These are phyloP conservation scores for Noccaea bulbosa DNA, from an alignment of 345 rosid genomes.

Conservation along the genomic window DNA sequence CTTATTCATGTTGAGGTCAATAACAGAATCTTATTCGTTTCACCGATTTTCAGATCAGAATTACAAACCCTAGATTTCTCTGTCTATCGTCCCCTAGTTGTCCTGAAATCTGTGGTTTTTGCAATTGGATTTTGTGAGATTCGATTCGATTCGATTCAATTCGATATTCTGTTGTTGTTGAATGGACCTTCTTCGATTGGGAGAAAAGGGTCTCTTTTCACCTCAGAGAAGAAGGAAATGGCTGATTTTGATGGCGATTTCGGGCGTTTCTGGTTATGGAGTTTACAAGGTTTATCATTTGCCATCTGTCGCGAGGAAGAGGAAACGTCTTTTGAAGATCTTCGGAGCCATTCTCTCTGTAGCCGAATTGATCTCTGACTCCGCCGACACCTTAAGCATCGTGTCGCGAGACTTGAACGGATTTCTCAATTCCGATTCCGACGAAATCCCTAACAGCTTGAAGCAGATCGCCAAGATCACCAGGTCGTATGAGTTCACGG, in stretches of 20 bases:
- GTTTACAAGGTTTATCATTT: conserved; percentile 69
- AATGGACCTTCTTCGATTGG: conserved; percentile 61
- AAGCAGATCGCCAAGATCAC: conserved; percentile 84
- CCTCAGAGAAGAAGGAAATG: conserved; percentile 64
- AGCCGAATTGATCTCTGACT: conserved; percentile 74
- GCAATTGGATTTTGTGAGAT: background rate
- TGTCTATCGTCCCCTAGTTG: background rate
- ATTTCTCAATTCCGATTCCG: conserved; percentile 75
- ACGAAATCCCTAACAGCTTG: conserved; percentile 81
- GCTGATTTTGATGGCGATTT: conserved; percentile 59
- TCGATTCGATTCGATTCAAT: background rate
- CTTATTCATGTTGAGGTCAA: conserved; percentile 7
- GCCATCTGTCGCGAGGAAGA: conserved; percentile 64
- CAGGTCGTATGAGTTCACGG: conserved; percentile 63
- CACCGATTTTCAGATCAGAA: background rate
- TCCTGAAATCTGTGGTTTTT: background rate
- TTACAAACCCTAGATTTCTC: conserved; percentile 16
- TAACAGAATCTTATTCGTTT: background rate
- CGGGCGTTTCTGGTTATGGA: conserved; percentile 78
- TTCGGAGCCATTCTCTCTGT: conserved; percentile 63
- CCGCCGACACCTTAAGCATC: conserved; percentile 62
- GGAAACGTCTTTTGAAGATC: conserved; percentile 64
- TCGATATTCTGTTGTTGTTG: background rate
- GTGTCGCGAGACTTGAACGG: conserved; percentile 70
- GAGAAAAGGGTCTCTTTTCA: conserved; percentile 48